Percentiles rank a stretch among this genome's conserved stretches.
Evolutionary conservation across 2,329 filamentous ascomycete species (phyloP).

Genomic region (Aspergillus jensenii): DNA sequence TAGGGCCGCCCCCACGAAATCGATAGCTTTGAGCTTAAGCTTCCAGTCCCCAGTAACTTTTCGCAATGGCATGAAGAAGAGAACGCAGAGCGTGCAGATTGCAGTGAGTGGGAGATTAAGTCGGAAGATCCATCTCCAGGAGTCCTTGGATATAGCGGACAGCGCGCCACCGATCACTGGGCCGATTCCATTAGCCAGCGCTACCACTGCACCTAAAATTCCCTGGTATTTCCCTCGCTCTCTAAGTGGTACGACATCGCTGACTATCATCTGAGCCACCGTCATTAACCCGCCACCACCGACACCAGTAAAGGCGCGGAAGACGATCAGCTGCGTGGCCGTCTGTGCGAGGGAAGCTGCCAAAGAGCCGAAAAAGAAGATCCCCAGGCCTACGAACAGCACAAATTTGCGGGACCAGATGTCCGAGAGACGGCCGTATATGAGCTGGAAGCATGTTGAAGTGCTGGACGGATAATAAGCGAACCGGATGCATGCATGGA

Average conservation of each 20-base stretch:
- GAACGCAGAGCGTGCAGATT: slow-evolving; percentile 47
- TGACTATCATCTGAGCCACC: slow-evolving; percentile 61
- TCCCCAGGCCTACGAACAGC: slow-evolving; percentile 52
- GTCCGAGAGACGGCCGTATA: slow-evolving; percentile 63
- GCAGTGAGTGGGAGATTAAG: slow-evolving; percentile 55
- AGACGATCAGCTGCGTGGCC: slow-evolving; percentile 59
- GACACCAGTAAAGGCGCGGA: slow-evolving; percentile 60
- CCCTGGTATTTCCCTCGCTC: slow-evolving; percentile 64
- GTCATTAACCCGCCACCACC: slow-evolving; percentile 61
- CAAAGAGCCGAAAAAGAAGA: slow-evolving; percentile 58
- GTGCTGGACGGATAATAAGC: slow-evolving; percentile 61
- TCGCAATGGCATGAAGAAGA: slow-evolving; percentile 59
- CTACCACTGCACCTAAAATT: slow-evolving; percentile 50
- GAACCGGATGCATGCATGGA: neutral
- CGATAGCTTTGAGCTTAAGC: slow-evolving; percentile 52
- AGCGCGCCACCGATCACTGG: slow-evolving; percentile 56
- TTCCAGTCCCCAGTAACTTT: slow-evolving; percentile 55
- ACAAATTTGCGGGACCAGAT: slow-evolving; percentile 61
- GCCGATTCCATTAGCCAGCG: slow-evolving; percentile 55
- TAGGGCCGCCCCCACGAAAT: slow-evolving; percentile 51
- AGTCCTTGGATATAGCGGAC: slow-evolving; percentile 46
- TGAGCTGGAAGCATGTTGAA: slow-evolving; percentile 64
- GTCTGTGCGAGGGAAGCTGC: slow-evolving; percentile 59
- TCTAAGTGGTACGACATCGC: slow-evolving; percentile 60
- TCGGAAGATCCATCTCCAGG: slow-evolving; percentile 56